These are phyloP conservation scores for Drosera capensis DNA, from an alignment of 148 eudicot species.

Conservation along the genomic window DNA sequence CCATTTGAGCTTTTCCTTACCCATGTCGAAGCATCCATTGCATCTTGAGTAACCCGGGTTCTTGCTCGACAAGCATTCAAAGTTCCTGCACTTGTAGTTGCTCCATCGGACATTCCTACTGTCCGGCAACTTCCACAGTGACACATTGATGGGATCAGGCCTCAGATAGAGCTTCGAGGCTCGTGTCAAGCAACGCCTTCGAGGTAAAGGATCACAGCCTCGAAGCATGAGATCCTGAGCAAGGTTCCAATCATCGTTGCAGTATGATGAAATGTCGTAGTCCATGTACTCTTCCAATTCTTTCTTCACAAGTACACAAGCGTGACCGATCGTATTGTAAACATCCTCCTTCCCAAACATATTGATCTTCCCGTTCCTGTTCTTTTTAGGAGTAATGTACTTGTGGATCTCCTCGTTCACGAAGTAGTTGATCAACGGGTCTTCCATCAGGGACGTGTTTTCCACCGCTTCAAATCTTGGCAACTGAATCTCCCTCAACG, in stretches of 20 bases:
- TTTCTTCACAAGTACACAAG: conserved; percentile 68
- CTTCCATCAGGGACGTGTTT: conserved; percentile 41
- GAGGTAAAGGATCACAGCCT: conserved; percentile 91
- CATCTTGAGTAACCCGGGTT: conserved; percentile 78
- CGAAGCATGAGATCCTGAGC: conserved; percentile 85
- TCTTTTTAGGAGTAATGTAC: conserved; percentile 92
- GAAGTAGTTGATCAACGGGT: conserved; percentile 69
- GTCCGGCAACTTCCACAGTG: conserved; percentile 79
- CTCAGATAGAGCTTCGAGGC: conserved; percentile 67
- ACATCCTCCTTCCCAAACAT: conserved; percentile 46
- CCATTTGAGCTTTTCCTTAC: conserved; percentile 80
- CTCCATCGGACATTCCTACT: conserved; percentile 80
- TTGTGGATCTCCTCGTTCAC: conserved; percentile 83
- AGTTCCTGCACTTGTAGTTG: conserved; percentile 63
- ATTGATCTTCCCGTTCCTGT: conserved; percentile 49
- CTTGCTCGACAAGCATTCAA: conserved; percentile 58
- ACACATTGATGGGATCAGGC: conserved; percentile 77
- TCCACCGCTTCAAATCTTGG: conserved; percentile 32
- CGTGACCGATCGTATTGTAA: conserved; percentile 86
- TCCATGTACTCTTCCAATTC: conserved; percentile 86
- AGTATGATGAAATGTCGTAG: conserved; percentile 82
- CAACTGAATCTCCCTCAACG: conserved; percentile 70
- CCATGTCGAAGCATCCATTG: conserved; percentile 78
- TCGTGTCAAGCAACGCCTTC: conserved; percentile 82
- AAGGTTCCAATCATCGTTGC: conserved; percentile 86